Base-by-base conservation (phyloP, 2,329 filamentous ascomycete species). In the Ophiostoma populinum region DNA sequence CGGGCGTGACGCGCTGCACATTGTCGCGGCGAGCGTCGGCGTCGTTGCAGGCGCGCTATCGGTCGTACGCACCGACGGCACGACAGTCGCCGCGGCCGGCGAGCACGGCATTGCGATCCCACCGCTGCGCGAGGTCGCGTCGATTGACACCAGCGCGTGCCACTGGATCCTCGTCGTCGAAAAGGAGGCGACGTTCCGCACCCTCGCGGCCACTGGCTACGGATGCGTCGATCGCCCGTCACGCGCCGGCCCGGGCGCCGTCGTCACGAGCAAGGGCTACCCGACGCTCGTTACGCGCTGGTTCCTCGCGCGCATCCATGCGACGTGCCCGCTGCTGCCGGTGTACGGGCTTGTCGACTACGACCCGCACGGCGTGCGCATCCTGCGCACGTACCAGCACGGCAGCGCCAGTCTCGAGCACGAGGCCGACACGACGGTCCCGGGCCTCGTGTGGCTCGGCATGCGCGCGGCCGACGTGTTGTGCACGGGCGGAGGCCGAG, bases 121-220 rank as follows among this genome's bases (percentile, higher is more conserved):
- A 0, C 56, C 57, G 6, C 44, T 62, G 3, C 57, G 55, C 33
- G 60, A 63, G 0, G 58, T 75, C 10, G 53, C 61, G 0, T 49
- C 48, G 3, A 45, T 80, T 2, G 52, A 70, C 25, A 51, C 75
- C n/a, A 49, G 51, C 0, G 40, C 47, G 1, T 53, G 66, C 2
- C 57, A 58, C 36, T 85, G 76, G 78, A 57, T 86, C 28, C 55
- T 87, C 0, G 66, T 87, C 0, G 65, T 87, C 34, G 81, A 90
- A 49, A 87, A 90, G 54, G 81, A 90, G 77, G 80, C 80, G n/a
- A 78, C 75, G 0, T 87, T 85, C 46, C 70, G 74, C 6, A 75
- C 75, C 0, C 55, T 87, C 13, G 62, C 69, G 1, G 62, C 63
- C 6, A 65, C 65, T 0, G 47, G 52, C 4, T 76, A 72, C 43